Evolutionary conservation across 805 yeast genomes (phyloP), one percentile per base, ranked within the genome.

Genomic region (Wickerhamiella cacticola): DNA sequence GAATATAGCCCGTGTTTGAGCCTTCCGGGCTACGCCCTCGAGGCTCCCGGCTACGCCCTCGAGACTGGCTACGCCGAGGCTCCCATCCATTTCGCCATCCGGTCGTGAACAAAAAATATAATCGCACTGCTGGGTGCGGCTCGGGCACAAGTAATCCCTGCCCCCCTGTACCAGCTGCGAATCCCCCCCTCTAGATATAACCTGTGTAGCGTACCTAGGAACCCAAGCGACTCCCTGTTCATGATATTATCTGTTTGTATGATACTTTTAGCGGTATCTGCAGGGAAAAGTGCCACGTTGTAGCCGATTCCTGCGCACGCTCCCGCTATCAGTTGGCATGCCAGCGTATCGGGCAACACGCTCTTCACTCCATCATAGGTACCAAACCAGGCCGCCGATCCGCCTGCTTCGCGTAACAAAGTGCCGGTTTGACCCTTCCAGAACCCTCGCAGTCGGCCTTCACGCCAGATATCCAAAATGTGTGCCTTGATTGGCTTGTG

Each of bases 321-420:
- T 45, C 97, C 97, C 50, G 94, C 80, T 1, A 72, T 50, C 54
- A 88, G 66, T 52, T 50, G 41, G 3, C 41, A 40, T 56, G 18
- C 67, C 5, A 43, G 21, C 2, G 15, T 21, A 15, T 33, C 25
- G n/a, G 26, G 28, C n/a, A 48, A 5, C 2, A 22, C 34, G 18
- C 48, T 49, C 9, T 42, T 61, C 6, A 73, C 65, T 40, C 71
- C 65, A 60, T 87, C 95, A 62, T 87, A 87, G 15, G 92, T 76
- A 0, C 95, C 89, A 66, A 88, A 88, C 96, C 96, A 88, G 1
- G 89, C 79, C 3, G 94, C 84, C 1, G 95, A 83, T 6, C 96
- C 96, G 24, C 87, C 80, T 33, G 84, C 73, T 61, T 88, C 97
- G 56, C 96, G 73, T 1, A 83, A 53, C 42, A 85, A 65, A 0